Conservation (phyloP, 106 monocot genomes). For the Narthecium ossifragum region DNA sequence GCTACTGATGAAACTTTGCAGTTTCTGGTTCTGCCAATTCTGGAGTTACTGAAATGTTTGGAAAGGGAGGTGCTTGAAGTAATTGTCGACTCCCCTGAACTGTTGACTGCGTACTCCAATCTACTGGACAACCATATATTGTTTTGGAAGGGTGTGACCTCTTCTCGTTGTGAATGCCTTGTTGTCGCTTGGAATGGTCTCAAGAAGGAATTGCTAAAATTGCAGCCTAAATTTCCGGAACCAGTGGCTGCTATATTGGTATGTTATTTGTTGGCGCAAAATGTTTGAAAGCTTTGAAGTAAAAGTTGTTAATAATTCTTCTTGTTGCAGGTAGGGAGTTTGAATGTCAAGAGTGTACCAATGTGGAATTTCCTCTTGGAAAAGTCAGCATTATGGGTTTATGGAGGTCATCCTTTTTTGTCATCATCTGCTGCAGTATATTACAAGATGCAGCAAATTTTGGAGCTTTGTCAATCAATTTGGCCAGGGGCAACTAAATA, state of each 20-base stretch:
- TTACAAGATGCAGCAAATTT: constrained; percentile 48
- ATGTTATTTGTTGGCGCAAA: not conserved
- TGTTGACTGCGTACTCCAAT: constrained; percentile 31
- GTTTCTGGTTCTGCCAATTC: constrained; percentile 14
- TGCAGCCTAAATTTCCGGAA: constrained; percentile 38
- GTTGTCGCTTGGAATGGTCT: constrained; percentile 53
- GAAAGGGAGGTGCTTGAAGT: constrained; percentile 57
- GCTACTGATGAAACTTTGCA: constrained; percentile 6
- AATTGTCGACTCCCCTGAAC: constrained; percentile 31
- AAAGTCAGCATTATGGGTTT: constrained; percentile 57
- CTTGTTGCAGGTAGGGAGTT: constrained; percentile 27
- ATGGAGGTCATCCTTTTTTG: constrained; percentile 78
- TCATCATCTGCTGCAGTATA: constrained; percentile 45
- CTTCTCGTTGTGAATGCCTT: constrained; percentile 25
- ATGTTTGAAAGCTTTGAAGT: not conserved
- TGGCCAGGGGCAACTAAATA: constrained; percentile 70
- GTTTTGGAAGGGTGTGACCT: constrained; percentile 51
- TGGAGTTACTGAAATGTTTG: constrained; percentile 47
- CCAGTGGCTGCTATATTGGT: constrained; percentile 41
- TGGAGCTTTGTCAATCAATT: constrained; percentile 28
- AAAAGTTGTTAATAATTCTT: not conserved
- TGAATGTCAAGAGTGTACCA: constrained; percentile 24
- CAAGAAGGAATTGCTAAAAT: constrained; percentile 57
- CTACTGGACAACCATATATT: constrained; percentile 68
- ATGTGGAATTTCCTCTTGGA: constrained; percentile 16